Evolutionary conservation across 306 rosid genomes (phyloP).

Genomic region (Astragalus glycyphyllos): DNA sequence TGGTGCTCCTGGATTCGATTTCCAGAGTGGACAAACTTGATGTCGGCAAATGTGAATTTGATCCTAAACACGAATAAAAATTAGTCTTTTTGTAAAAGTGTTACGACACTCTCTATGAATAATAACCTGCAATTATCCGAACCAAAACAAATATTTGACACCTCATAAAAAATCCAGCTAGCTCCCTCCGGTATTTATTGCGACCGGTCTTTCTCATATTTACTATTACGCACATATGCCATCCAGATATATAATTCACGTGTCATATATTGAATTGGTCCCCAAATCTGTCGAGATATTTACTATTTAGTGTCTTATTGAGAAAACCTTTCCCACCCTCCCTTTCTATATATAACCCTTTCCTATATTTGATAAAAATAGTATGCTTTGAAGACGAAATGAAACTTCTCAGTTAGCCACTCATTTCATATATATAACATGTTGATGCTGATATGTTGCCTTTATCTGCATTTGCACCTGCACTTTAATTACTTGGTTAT

Average conservation of each 20-base stretch:
- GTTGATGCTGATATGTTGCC: conserved; percentile 52
- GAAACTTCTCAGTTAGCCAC: background rate
- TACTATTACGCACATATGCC: no score
- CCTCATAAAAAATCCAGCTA: no score
- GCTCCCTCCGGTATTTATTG: no score
- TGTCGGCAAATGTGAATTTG: no score
- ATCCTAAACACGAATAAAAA: no score
- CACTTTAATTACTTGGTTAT: conserved; percentile 54
- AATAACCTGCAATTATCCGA: no score
- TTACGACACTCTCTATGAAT: no score
- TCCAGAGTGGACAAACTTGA: no score
- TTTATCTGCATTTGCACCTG: conserved; percentile 97
- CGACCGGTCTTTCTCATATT: background rate
- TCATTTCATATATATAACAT: background rate
- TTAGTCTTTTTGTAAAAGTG: no score
- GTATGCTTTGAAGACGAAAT: conserved; percentile 1
- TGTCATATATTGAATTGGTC: conserved; percentile 18
- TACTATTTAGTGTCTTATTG: background rate
- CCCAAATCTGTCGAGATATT: conserved; percentile 18
- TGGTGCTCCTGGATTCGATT: no score
- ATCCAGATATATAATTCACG: background rate
- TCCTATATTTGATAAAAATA: conserved; percentile 2
- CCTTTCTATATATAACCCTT: conserved; percentile 12
- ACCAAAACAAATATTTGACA: no score
- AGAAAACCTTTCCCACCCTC: background rate